Percentiles rank a stretch among this genome's conserved stretches.
Conservation (phyloP, 2,329 filamentous ascomycete genomes). For the Claviceps pusilla region DNA sequence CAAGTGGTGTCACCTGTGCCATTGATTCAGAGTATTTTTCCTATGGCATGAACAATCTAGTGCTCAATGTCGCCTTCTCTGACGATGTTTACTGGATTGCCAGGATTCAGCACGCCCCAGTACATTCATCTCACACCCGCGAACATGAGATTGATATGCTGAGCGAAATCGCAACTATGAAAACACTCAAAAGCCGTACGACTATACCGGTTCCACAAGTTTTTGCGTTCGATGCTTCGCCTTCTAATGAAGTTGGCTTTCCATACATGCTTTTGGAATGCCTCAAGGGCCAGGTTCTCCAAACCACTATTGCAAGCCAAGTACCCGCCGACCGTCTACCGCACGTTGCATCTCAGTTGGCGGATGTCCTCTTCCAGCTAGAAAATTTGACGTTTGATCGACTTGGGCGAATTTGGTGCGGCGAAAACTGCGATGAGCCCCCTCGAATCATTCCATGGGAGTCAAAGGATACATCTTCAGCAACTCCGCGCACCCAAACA, state of each 20-base stretch:
- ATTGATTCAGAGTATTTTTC: constrained; percentile 1
- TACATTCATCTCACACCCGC: constrained; percentile 2
- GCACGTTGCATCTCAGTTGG: neutral
- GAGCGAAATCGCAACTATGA: constrained; percentile 6
- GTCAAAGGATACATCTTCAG: neutral
- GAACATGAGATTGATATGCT: constrained; percentile 3
- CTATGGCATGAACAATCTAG: constrained; percentile 9
- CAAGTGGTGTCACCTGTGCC: neutral
- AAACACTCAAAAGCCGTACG: constrained; percentile 3
- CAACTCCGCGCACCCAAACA: constrained; percentile 1
- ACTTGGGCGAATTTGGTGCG: constrained; percentile 6
- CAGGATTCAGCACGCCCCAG: constrained; percentile 2
- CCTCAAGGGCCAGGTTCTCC: constrained; percentile 2
- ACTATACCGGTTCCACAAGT: constrained; percentile 4
- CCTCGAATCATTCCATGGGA: constrained; percentile 4
- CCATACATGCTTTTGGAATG: constrained; percentile 5
- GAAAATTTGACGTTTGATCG: constrained; percentile 4
- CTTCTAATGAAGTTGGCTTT: constrained; percentile 5
- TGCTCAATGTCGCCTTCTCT: constrained; percentile 4
- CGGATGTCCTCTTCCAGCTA: constrained; percentile 5
- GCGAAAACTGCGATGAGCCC: constrained; percentile 6
- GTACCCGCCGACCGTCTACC: neutral
- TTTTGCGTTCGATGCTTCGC: constrained; percentile 1
- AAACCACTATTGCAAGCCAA: constrained; percentile 1
- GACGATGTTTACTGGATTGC: constrained; percentile 4